Evolutionary conservation across 805 yeast genomes (phyloP), one percentile per base, ranked within the genome.

Genomic region (Candida easanensis): DNA sequence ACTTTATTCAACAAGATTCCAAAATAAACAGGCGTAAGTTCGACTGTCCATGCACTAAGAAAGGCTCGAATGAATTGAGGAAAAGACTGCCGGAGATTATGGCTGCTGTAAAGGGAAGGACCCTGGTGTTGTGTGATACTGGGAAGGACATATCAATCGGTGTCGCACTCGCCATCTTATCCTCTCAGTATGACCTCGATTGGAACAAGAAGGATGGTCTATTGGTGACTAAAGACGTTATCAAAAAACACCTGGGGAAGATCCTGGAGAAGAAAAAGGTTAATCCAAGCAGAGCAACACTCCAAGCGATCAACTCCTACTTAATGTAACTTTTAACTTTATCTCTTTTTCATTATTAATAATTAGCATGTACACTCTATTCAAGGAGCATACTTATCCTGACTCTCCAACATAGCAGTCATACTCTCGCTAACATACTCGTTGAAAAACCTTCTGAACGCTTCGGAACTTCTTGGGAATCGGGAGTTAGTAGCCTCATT

Each of bases 271-370:
- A 65, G 7, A 58, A 74, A n/a, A 76, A 72, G 32, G 77, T 76
- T 4, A 84, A 87, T 46, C 95, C 96, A 0, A 80, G 89, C 42
- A 68, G 96, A 38, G 80, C 87, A 10, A 84, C 95, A 0, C 65
- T 87, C 32, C 89, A 83, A 52, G 75, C 90, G 22, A 79, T 85
- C 2, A 84, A 87, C 49, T 62, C 79, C 2, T 77, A 50, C 46
- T 51, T 83, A 23, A 75, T 83, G 80, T 73, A 23, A 51, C 16
- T n/a, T n/a, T n/a, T n/a, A n/a, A n/a, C n/a, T n/a, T n/a, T n/a
- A n/a, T n/a, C n/a, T n/a, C n/a, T n/a, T n/a, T n/a, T n/a, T n/a
- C n/a, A n/a, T n/a, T n/a, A n/a, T n/a, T n/a, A n/a, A n/a, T n/a
- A n/a, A n/a, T n/a, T n/a, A n/a, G n/a, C n/a, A n/a, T n/a, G n/a